phyloP scores from a whole-genome alignment of 140 eudicot genomes.

The Senecio squalidus region DNA sequence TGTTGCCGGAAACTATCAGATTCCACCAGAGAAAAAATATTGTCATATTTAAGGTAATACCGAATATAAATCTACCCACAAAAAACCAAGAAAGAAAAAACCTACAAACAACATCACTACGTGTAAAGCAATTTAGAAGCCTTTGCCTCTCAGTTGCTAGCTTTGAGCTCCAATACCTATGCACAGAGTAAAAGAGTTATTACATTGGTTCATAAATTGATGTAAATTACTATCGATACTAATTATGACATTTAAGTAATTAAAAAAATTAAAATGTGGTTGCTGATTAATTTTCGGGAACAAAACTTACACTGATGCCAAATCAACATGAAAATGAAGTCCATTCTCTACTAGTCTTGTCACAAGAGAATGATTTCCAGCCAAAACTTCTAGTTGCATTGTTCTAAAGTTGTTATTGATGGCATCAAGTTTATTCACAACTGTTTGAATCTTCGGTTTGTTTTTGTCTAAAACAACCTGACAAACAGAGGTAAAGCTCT shows the following conservation, averaged over 20 bases:
- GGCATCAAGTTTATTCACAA: constrained; percentile 78
- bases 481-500: constrained; percentile 7
- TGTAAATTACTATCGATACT: not conserved
- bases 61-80: not conserved
- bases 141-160: constrained; percentile 92
- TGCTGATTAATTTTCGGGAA: not conserved
- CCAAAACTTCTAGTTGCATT: constrained; percentile 92
- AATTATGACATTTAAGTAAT: not conserved
- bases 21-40: constrained; percentile 2
- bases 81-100: constrained; percentile 20
- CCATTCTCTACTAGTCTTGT: constrained; percentile 86
- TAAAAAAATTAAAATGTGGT: not conserved
- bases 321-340: constrained; percentile 77
- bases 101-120: constrained; percentile 84
- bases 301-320: constrained; percentile 66
- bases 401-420: constrained; percentile 82
- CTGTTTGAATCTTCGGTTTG: constrained; percentile 90
- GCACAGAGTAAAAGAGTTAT: not conserved
- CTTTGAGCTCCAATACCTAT: constrained; percentile 94
- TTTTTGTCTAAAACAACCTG: constrained; percentile 87
- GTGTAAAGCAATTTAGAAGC: constrained; percentile 65
- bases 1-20: constrained; percentile 28
- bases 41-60: constrained; percentile 1
- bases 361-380: constrained; percentile 93
- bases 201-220: not conserved